Percentiles rank a stretch among this genome's conserved stretches.
phyloP scores from a whole-genome alignment of 768 basidiomycete genomes.

The Russula brevipes region DNA sequence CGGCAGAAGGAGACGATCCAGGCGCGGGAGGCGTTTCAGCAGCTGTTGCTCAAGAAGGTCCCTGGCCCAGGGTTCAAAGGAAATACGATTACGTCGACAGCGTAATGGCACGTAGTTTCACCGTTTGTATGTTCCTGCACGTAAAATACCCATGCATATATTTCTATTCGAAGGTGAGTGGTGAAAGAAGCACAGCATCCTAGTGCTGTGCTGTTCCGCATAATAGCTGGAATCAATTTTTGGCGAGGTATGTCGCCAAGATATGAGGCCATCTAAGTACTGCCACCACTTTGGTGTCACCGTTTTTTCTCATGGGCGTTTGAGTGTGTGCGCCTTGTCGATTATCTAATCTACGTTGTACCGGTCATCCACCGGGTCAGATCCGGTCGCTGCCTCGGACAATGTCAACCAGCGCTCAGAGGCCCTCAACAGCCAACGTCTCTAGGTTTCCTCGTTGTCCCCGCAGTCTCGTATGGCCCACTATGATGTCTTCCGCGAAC shows the following conservation, averaged over 20 bases:
- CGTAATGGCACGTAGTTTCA: conserved; percentile 1
- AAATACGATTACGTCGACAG: conserved; percentile 1
- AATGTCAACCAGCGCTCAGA: no score
- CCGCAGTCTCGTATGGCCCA: background rate
- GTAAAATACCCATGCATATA: background rate
- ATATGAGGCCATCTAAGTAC: no score
- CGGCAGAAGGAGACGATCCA: conserved; percentile 67
- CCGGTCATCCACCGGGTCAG: no score
- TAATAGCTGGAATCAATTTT: no score
- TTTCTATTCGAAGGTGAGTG: background rate
- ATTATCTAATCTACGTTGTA: no score
- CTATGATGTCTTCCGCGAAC: conserved; percentile 16
- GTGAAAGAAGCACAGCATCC: background rate
- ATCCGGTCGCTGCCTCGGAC: no score
- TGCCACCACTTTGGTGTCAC: no score
- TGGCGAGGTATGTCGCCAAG: no score
- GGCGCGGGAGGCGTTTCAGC: conserved; percentile 24
- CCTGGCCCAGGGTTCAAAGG: conserved; percentile 12
- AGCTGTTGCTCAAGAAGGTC: conserved; percentile 22
- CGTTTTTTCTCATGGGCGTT: no score
- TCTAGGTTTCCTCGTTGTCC: no score
- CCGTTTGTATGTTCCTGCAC: background rate
- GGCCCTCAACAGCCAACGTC: no score
- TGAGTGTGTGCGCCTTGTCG: no score
- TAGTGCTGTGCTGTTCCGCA: background rate